These are phyloP conservation scores for Hortiboletus campestris DNA, from an alignment of 768 basidiomycete genomes.

Conservation along the genomic window DNA sequence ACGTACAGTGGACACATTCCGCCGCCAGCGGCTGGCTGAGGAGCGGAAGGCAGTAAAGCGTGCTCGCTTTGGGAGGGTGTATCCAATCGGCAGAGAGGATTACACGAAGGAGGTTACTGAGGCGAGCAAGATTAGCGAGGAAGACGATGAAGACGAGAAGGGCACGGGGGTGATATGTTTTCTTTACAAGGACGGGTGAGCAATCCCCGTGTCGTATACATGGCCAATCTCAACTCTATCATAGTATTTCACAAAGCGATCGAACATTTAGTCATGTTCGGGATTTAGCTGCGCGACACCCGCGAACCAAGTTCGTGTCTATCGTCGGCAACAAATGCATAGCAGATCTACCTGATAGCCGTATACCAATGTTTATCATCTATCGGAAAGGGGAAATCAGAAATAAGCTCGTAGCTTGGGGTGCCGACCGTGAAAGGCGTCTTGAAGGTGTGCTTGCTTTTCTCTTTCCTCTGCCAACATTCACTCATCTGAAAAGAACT, in stretches of 20 bases:
- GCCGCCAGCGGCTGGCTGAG: slow-evolving; percentile 62
- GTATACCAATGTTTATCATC: slow-evolving; percentile 88
- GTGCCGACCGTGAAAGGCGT: slow-evolving; percentile 70
- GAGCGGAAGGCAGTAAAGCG: slow-evolving; percentile 54
- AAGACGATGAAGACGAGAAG: slow-evolving; percentile 58
- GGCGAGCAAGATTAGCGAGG: slow-evolving; percentile 70
- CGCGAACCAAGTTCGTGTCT: slow-evolving; percentile 92
- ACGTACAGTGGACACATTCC: slow-evolving; percentile 65
- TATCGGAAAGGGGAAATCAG: slow-evolving; percentile 91
- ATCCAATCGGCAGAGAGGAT: slow-evolving; percentile 89
- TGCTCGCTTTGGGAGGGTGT: slow-evolving; percentile 78
- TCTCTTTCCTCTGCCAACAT: not conserved
- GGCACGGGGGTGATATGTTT: slow-evolving; percentile 95
- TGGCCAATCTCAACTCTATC: not conserved
- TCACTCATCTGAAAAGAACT: slow-evolving; percentile 47
- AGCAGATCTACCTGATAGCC: slow-evolving; percentile 88
- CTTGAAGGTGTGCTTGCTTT: slow-evolving; percentile 61
- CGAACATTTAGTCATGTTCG: slow-evolving; percentile 68
- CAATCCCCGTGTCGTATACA: slow-evolving; percentile 3
- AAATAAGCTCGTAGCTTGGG: slow-evolving; percentile 84
- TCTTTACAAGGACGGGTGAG: slow-evolving; percentile 93
- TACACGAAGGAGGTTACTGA: slow-evolving; percentile 96
- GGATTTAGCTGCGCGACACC: slow-evolving; percentile 75
- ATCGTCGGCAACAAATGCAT: slow-evolving; percentile 96
- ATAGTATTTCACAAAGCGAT: slow-evolving; percentile 78